Evolutionary conservation across 2,329 filamentous ascomycete species (phyloP).

Genomic region (Colletotrichum sp.): DNA sequence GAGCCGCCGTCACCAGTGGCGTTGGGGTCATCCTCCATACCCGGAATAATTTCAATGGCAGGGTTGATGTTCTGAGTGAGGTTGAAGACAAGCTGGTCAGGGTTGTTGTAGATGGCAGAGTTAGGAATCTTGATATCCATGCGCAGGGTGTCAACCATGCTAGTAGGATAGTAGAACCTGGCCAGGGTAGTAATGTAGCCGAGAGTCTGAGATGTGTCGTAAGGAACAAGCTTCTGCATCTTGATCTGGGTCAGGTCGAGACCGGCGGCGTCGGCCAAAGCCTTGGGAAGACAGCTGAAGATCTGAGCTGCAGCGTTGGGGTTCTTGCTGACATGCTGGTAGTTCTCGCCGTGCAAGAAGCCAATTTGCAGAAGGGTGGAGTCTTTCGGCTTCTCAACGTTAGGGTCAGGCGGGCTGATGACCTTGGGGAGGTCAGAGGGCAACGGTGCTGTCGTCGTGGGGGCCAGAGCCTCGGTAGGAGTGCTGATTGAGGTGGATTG

Average conservation of each 20-base stretch:
- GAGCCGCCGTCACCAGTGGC: slow-evolving; percentile 42
- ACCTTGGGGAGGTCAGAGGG: slow-evolving; percentile 74
- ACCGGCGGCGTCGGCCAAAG: slow-evolving; percentile 68
- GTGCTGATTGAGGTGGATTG: slow-evolving; percentile 46
- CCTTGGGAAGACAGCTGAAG: slow-evolving; percentile 77
- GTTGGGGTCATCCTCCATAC: slow-evolving; percentile 45
- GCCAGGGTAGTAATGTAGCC: slow-evolving; percentile 84
- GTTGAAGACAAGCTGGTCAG: slow-evolving; percentile 67
- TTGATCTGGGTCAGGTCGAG: slow-evolving; percentile 61
- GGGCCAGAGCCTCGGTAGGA: slow-evolving; percentile 40
- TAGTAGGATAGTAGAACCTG: slow-evolving; percentile 72
- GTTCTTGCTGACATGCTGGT: slow-evolving; percentile 77
- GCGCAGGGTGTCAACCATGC: slow-evolving; percentile 70
- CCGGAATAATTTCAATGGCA: slow-evolving; percentile 71
- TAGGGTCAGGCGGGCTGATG: slow-evolving; percentile 72
- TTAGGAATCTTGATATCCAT: slow-evolving; percentile 74
- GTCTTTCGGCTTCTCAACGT: slow-evolving; percentile 61
- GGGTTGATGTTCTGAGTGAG: slow-evolving; percentile 85
- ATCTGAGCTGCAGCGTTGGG: slow-evolving; percentile 82
- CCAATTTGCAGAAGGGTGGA: slow-evolving; percentile 81
- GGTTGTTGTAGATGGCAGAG: slow-evolving; percentile 77
- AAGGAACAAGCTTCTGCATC: slow-evolving; percentile 76
- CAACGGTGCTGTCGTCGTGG: slow-evolving; percentile 56
- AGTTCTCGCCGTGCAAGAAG: slow-evolving; percentile 83
- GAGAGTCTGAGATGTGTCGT: slow-evolving; percentile 71